Evolutionary conservation across 1,284 basidiomycete species (phyloP).

Genomic region (Cryptococcus floricola): DNA sequence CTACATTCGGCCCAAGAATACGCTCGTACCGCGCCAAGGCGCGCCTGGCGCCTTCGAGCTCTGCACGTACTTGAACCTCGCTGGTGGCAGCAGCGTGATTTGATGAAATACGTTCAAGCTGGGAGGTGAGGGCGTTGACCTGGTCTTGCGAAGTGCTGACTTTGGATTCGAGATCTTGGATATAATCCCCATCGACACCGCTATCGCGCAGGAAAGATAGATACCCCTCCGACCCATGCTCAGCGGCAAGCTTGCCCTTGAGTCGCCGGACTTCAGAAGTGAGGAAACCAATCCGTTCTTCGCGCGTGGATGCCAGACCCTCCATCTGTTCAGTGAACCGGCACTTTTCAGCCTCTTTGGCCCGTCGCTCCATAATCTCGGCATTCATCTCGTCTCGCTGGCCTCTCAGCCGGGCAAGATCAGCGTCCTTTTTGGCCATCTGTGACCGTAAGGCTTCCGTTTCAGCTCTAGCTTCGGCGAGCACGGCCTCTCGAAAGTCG

Average conservation of each 20-base stretch:
- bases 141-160: constrained; percentile 51
- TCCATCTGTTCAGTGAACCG: constrained; percentile 69
- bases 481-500: constrained; percentile 39
- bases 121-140: constrained; percentile 22
- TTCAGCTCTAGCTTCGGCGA: constrained; percentile 35
- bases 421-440: constrained; percentile 62
- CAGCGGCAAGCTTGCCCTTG: constrained; percentile 72
- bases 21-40: constrained; percentile 60
- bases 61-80: constrained; percentile 16
- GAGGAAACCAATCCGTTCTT: constrained; percentile 72
- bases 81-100: constrained; percentile 18
- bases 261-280: constrained; percentile 71
- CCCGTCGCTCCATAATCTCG: constrained; percentile 69
- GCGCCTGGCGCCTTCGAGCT: constrained; percentile 40
- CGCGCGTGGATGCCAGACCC: constrained; percentile 63
- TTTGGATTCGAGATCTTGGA: constrained; percentile 60
- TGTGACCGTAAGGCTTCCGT: constrained; percentile 37
- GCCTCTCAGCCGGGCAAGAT: constrained; percentile 71
- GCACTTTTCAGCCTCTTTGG: constrained; percentile 61
- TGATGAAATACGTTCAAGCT: constrained; percentile 17
- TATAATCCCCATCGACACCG: constrained; percentile 59
- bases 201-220: constrained; percentile 67
- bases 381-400: constrained; percentile 71
- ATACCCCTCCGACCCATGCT: constrained; percentile 66
- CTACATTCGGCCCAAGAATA: constrained; percentile 59